Evolutionary conservation across 2,329 filamentous ascomycete genomes (phyloP), one percentile per base, ranked within the genome.

Genomic region (Periglandula ipomoeae): DNA sequence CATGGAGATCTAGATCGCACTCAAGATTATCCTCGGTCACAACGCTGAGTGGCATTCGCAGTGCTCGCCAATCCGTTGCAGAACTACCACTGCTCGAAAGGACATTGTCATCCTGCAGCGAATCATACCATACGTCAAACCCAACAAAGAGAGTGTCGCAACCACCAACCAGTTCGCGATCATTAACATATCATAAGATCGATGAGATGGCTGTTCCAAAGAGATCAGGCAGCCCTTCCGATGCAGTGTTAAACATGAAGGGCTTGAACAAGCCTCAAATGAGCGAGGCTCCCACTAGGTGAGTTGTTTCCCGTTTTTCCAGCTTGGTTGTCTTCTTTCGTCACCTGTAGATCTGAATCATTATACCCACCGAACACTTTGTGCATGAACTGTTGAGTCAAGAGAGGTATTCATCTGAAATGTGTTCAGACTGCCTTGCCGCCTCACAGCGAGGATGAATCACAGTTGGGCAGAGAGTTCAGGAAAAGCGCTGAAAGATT

Each of bases 1-100:
- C 73, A 3, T 71, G 74, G 3, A 69, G 65, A 1, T 75, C 73
- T 1, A 61, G 64, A 13, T 65, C 67, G 0, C 74, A 79, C 56
- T 79, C 76, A 2, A 67, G 75, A 34, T 67, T 76, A 44, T 78
- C 76, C 2, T 79, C 76, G 0, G 65, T 72, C 39, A 78, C 76
- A 1, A 78, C 74, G 0, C 65, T 74, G 20, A 70, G 70, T 45
- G 70, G 70, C 9, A 59, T 65, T 7, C 65, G 68, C 49, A 58
- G 63, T 11, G 56, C 67, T 37, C 60, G 59, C 13, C 56, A 62
- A 9, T 59, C 65, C 5, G 53, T 65, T 19, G 59, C 63, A 20
- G 70, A 74, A 40, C 60, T 69, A 35, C 64, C 66, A 5, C 57
- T 61, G 4, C 55, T 67, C 17, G 70, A 73, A 45, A 59, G 64